Evolutionary conservation across 2,329 filamentous ascomycete species (phyloP), one percentile per base, ranked within the genome.

Genomic region (Ophiocordyceps camponoti-floridani): DNA sequence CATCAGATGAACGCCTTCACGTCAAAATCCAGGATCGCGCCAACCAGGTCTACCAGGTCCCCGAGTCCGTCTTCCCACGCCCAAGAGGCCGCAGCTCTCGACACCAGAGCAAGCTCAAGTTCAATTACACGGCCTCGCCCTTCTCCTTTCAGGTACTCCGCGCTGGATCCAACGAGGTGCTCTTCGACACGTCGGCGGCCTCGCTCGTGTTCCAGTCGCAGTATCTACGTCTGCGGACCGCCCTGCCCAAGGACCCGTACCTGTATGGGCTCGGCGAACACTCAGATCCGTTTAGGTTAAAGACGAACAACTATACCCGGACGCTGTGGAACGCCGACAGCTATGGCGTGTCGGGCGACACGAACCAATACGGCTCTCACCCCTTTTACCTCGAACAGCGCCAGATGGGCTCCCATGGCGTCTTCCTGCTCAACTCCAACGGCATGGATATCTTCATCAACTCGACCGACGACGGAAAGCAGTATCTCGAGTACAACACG

Each of bases 221-320:
- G 58, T 91, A 86, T 53, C 61, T 91, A 23, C 75, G 79, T 18
- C 66, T 89, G 47, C 72, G 81, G 40, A 88, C 84, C 2, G 73
- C 68, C 48, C 66, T 91, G 11, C 83, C 84, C 0, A 59, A 73
- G 1, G 66, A 77, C 44, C 81, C 83, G 0, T 75, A 82, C 52
- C 63, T 91, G 6, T 91, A 91, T 56, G 84, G 85, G 0, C 68
- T 89, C 2, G 84, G 84, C 33, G 84, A 89, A 61, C 81, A 86
- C 56, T 79, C 74, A 2, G 83, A 88, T 51, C 67, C 77, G 1
- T 77, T 86, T 53, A 71, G 73, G 42, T 66, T 87, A 47, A 77
- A 78, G 48, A 81, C 75, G 0, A 77, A 72, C 30, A 73, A 82
- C 58, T 62, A 62, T 50, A 68, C 55, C 42, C 76, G 82, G 37